Conservation (phyloP, 805 yeast genomes). For the Metschnikowia lunata region DNA sequence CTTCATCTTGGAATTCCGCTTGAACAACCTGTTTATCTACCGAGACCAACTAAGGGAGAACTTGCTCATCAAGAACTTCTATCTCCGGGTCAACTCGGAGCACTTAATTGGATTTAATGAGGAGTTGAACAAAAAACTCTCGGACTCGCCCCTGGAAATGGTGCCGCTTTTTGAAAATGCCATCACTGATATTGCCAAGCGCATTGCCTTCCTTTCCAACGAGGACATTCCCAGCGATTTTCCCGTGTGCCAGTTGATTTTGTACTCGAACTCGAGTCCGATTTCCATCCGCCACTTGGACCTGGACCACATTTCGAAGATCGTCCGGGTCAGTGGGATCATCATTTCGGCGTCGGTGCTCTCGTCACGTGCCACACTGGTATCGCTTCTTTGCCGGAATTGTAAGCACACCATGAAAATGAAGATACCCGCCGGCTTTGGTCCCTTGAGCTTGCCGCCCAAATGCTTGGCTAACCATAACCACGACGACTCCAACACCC, state of each 20-base stretch:
- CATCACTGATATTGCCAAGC: slow-evolving; percentile 79
- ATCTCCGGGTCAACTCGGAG: slow-evolving; percentile 69
- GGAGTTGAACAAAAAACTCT: slow-evolving; percentile 75
- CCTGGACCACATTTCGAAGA: slow-evolving; percentile 82
- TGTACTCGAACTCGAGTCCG: slow-evolving; percentile 67
- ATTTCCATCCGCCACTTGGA: slow-evolving; percentile 76
- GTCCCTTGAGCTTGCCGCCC: slow-evolving; percentile 64
- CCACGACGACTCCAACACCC: slow-evolving; percentile 40
- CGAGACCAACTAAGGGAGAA: slow-evolving; percentile 89
- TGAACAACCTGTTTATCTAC: slow-evolving; percentile 77
- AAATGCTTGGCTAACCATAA: slow-evolving; percentile 50
- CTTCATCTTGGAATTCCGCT: slow-evolving; percentile 81
- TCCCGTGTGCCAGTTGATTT: slow-evolving; percentile 79
- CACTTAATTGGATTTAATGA: slow-evolving; percentile 87
- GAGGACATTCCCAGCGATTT: slow-evolving; percentile 51
- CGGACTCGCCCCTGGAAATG: slow-evolving; percentile 85
- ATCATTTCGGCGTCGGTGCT: slow-evolving; percentile 87
- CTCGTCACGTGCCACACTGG: slow-evolving; percentile 77
- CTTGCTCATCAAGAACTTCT: slow-evolving; percentile 69
- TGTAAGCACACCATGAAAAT: slow-evolving; percentile 78
- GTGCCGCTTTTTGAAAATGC: slow-evolving; percentile 82
- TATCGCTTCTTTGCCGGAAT: slow-evolving; percentile 79
- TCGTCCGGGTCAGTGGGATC: slow-evolving; percentile 89
- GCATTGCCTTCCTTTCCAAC: slow-evolving; percentile 52
- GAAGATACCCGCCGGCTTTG: slow-evolving; percentile 62